Percentiles rank a stretch among this genome's conserved stretches.
Evolutionary conservation across 202 grass and related monocot genomes (phyloP).

Genomic region (Saccharum hybrid): DNA sequence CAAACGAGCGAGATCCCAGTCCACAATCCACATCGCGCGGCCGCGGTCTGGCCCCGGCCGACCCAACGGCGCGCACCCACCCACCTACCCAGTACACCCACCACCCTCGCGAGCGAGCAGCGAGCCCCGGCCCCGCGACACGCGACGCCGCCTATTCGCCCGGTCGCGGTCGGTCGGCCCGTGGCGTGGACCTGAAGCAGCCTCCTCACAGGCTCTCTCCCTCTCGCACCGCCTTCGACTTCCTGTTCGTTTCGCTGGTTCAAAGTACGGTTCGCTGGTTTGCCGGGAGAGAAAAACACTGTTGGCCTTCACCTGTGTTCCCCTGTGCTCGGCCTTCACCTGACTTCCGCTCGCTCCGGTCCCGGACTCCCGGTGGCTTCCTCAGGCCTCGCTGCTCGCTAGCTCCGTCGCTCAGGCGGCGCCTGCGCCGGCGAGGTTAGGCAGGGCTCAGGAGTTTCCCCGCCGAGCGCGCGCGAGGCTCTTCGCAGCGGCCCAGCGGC

Average conservation of each 20-base stretch:
- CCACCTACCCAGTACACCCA: neutral
- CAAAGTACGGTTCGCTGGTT: no score
- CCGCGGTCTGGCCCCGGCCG: neutral
- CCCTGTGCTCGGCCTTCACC: neutral
- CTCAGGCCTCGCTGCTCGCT: neutral
- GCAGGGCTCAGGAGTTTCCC: neutral
- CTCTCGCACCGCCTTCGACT: neutral
- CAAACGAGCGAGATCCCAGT: neutral
- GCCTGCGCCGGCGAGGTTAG: neutral
- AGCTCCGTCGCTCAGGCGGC: neutral
- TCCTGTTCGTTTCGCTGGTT: no score
- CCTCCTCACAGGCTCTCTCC: neutral
- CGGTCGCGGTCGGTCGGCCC: slow-evolving; percentile 9
- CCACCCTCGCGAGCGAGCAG: neutral
- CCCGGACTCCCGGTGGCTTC: neutral
- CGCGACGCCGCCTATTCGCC: slow-evolving; percentile 18
- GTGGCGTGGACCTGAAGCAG: slow-evolving; percentile 51
- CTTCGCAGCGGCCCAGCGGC: neutral
- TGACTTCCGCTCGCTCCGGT: neutral
- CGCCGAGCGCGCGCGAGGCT: neutral
- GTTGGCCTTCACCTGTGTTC: no score
- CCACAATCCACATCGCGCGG: neutral
- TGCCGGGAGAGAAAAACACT: no score
- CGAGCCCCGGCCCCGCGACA: neutral
- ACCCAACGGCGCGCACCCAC: neutral